Evolutionary conservation across 2,329 filamentous ascomycete species (phyloP).

Genomic region (Colletotrichum coccodes): DNA sequence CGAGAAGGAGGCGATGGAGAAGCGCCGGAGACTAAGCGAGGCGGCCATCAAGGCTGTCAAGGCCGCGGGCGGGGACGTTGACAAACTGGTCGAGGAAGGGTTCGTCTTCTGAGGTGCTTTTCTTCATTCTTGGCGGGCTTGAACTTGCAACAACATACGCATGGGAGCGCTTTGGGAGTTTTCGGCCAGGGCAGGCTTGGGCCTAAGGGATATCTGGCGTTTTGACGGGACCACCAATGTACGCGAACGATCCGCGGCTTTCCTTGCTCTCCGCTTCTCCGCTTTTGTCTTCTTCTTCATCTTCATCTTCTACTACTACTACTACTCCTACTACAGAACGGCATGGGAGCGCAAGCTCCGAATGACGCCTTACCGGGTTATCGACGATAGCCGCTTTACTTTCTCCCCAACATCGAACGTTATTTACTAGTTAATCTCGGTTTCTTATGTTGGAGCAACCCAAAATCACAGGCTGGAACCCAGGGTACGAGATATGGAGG

Average conservation of each 20-base stretch:
- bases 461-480: slow-evolving; percentile 29
- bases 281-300: not conserved
- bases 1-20: slow-evolving; percentile 87
- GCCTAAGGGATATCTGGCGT: slow-evolving; percentile 15
- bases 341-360: slow-evolving; percentile 16
- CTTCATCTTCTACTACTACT: not conserved
- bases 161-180: slow-evolving; percentile 21
- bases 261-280: not conserved
- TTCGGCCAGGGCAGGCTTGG: slow-evolving; percentile 8
- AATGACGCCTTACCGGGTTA: not conserved
- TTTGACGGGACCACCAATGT: slow-evolving; percentile 13
- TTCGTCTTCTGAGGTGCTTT: slow-evolving; percentile 50
- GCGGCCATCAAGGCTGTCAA: slow-evolving; percentile 75
- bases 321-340: slow-evolving; percentile 1
- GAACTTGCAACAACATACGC: not conserved
- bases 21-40: slow-evolving; percentile 74
- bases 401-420: not conserved
- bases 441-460: slow-evolving; percentile 19
- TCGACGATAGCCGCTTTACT: not conserved
- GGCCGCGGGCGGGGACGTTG: slow-evolving; percentile 76
- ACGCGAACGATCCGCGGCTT: not conserved
- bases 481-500: slow-evolving; percentile 19
- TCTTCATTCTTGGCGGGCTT: not conserved
- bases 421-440: slow-evolving; percentile 17
- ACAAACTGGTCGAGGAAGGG: slow-evolving; percentile 61